A percentile compares a stretch with the other conserved stretches of the same genome.
Evolutionary conservation across 2,329 filamentous ascomycete species (phyloP).

Genomic region (Phaeosphaeriaceae sp.): DNA sequence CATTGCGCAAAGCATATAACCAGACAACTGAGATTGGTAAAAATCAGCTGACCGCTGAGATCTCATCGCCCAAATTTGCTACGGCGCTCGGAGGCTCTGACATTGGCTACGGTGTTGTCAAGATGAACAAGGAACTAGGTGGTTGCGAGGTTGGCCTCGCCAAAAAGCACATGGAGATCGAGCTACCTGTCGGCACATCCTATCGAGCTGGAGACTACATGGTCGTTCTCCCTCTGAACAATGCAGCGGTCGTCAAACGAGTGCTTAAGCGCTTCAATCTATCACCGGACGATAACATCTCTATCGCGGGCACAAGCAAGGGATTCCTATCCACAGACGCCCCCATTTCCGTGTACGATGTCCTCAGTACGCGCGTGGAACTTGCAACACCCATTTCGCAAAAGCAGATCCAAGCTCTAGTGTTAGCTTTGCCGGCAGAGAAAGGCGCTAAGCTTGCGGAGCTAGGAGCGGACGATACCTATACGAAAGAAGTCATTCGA

Average conservation of each 20-base stretch:
- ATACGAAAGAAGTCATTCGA: too few species aligned
- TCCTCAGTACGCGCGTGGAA: too few species aligned
- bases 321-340: too few species aligned
- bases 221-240: conserved; percentile 72
- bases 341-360: too few species aligned
- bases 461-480: too few species aligned
- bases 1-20: conserved; percentile 8
- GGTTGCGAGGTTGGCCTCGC: neutral
- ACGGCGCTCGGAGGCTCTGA: neutral
- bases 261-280: conserved; percentile 21
- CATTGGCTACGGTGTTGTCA: neutral
- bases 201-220: conserved; percentile 79
- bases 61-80: neutral
- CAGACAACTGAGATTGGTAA: too few species aligned
- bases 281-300: conserved; percentile 3
- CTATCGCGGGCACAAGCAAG: neutral
- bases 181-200: conserved; percentile 45
- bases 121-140: neutral
- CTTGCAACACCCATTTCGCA: too few species aligned
- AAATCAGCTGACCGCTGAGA: too few species aligned
- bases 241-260: conserved; percentile 16
- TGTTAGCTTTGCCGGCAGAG: too few species aligned
- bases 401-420: too few species aligned
- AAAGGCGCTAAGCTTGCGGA: too few species aligned
- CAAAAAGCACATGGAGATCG: neutral